Base-by-base conservation (phyloP, 1,284 basidiomycete species). In the Veloboletus limbatus region DNA sequence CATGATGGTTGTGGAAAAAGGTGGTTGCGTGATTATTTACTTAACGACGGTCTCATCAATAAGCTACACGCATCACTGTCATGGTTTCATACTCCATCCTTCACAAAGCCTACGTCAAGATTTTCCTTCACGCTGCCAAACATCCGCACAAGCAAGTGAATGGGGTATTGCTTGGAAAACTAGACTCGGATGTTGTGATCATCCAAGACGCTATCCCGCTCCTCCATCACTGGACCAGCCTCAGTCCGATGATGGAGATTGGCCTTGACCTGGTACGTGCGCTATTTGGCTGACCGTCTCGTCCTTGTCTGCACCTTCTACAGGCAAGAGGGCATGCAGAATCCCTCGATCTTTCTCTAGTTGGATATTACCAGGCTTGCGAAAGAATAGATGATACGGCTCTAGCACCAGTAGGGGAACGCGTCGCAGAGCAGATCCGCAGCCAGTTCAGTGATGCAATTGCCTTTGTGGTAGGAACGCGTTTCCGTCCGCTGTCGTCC, bases 191-290 rank as follows among this genome's bases (percentile, higher is more conserved):
- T 47, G 57, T 60, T 3, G 72, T 85, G 27, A 62, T 65, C 47
- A 73, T 85, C 40, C 67, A 72, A 40, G 86, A 89, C 58, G 74
- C 79, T 4, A 71, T 90, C 27, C 86, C 86, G n/a, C 69, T 89
- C 26, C 72, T 88, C 40, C 88, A 89, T 60, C 80, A 87, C 58
- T 89, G 85, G 87, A 87, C 85, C 9, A 82, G 75, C 54, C 69
- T 89, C 43, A 85, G 81, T 51, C 82, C 84, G 3, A 85, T 85
- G 79, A 86, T 87, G 81, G 85, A 88, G 59, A 81, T 87, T 50
- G 87, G 85, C 11, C 70, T 90, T 38, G 82, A 85, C 54, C 66
- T 89, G 55, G 86, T 87, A 55, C 58, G 78, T 68, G 31, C 28
- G 13, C 37, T 25, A 20, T 33, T 48, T 11, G n/a, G 30, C 18